These are phyloP conservation scores for Thuidium tamariscinum DNA, from an alignment of 225 moss, liverwort and hornwort species.

Conservation along the genomic window DNA sequence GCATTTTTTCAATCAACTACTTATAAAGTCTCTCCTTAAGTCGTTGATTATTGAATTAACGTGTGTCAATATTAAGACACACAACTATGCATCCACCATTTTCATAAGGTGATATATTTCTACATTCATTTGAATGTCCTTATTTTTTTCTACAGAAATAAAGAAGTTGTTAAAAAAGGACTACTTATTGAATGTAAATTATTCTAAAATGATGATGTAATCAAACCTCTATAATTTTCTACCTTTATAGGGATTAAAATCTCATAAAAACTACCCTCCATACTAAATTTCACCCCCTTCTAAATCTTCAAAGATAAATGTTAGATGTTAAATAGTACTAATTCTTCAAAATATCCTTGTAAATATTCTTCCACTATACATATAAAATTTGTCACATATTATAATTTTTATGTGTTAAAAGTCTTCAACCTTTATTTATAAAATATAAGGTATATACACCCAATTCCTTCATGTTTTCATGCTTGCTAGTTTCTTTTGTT, in stretches of 20 bases:
- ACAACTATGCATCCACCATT: too few relatives aligned
- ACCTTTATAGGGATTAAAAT: background rate
- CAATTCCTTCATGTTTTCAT: rapidly evolving
- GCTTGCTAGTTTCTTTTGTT: rapidly evolving
- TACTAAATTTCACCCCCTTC: background rate
- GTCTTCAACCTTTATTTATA: background rate
- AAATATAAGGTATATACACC: rapidly evolving
- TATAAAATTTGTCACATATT: background rate
- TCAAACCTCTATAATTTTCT: too few relatives aligned
- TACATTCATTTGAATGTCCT: background rate
- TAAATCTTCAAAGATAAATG: background rate
- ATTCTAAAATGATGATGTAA: background rate
- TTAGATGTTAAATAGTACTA: background rate
- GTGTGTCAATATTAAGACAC: too few relatives aligned
- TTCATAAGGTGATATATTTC: background rate
- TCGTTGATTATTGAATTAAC: too few relatives aligned
- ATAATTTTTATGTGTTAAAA: background rate
- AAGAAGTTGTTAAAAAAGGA: background rate
- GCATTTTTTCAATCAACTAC: too few relatives aligned
- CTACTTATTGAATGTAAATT: background rate
- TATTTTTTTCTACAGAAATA: background rate
- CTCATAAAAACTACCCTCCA: background rate
- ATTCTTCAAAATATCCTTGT: background rate
- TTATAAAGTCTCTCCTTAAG: too few relatives aligned
- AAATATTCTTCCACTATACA: background rate